Percentiles rank a stretch among this genome's conserved stretches.
Evolutionary conservation across 352 stramenopile genomes (phyloP).

Genomic region (Pythium periplocum): DNA sequence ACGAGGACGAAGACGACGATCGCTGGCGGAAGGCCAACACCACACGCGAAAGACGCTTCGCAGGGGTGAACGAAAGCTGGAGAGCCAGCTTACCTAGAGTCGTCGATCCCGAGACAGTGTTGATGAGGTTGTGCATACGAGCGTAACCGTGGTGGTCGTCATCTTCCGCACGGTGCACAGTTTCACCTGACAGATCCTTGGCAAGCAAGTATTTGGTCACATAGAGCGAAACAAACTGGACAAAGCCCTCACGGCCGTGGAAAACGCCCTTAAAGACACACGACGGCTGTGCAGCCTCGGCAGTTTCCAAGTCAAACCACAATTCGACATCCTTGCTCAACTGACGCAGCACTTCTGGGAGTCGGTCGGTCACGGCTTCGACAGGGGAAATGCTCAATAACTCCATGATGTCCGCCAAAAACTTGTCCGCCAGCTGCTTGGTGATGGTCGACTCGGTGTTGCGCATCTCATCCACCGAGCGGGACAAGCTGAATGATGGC

Average conservation of each 20-base stretch:
- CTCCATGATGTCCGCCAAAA: slow-evolving; percentile 55
- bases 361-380: slow-evolving; percentile 43
- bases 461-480: slow-evolving; percentile 33
- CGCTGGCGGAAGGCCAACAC: slow-evolving; percentile 81
- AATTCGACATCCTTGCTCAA: slow-evolving; percentile 83
- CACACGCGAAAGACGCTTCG: slow-evolving; percentile 74
- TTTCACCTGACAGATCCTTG: slow-evolving; percentile 41
- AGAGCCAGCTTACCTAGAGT: slow-evolving; percentile 70
- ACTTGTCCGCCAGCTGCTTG: slow-evolving; percentile 66
- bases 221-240: slow-evolving; percentile 80
- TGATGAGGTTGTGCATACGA: slow-evolving; percentile 54
- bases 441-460: slow-evolving; percentile 49
- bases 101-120: slow-evolving; percentile 73
- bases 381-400: slow-evolving; percentile 32
- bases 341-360: slow-evolving; percentile 72
- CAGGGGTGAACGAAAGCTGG: slow-evolving; percentile 79
- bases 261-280: slow-evolving; percentile 88
- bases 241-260: slow-evolving; percentile 80
- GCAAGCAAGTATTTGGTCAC: slow-evolving; percentile 73
- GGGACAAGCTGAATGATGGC: slow-evolving; percentile 18
- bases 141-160: slow-evolving; percentile 72
- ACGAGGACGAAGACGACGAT: slow-evolving; percentile 20
- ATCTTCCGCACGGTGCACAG: slow-evolving; percentile 51
- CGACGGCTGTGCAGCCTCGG: slow-evolving; percentile 62
- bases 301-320: slow-evolving; percentile 78